phyloP scores from a whole-genome alignment of 2,329 filamentous ascomycete genomes.

The Fusarium palustre region DNA sequence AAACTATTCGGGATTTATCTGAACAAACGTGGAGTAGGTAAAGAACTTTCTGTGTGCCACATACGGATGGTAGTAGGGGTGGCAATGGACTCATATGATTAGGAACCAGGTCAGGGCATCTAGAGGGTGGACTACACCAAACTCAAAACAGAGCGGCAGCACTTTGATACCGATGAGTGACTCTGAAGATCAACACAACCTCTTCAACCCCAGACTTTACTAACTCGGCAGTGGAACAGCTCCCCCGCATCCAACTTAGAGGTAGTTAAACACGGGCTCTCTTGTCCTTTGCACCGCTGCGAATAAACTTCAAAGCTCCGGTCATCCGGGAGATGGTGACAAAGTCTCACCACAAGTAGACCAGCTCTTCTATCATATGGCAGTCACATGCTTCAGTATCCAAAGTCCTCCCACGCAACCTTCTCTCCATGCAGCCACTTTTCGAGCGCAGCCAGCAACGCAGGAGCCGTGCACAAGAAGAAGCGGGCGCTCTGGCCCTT shows the following conservation, averaged over 20 bases:
- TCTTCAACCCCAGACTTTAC: slow-evolving; percentile 25
- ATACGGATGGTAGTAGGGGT: not conserved
- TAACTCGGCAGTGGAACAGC: slow-evolving; percentile 21
- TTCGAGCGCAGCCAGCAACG: slow-evolving; percentile 56
- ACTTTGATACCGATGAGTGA: not conserved
- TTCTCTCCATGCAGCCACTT: slow-evolving; percentile 67
- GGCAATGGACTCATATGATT: not conserved
- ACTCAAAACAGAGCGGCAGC: not conserved
- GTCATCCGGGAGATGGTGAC: slow-evolving; percentile 18
- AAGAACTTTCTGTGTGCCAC: not conserved
- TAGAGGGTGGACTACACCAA: not conserved
- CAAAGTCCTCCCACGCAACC: slow-evolving; percentile 70
- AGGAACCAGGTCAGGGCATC: not conserved
- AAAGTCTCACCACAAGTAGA: not conserved
- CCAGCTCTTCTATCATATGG: not conserved
- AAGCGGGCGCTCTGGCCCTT: slow-evolving; percentile 60
- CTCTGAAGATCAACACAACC: slow-evolving; percentile 7
- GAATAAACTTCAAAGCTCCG: slow-evolving; percentile 25
- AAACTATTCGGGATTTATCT: not conserved
- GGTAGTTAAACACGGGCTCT: slow-evolving; percentile 7
- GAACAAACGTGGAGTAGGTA: not conserved
- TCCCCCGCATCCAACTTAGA: slow-evolving; percentile 30
- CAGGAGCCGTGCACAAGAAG: slow-evolving; percentile 61
- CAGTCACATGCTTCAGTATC: slow-evolving; percentile 57
- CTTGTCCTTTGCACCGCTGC: slow-evolving; percentile 29